A percentile compares a stretch with the other conserved stretches of the same genome.
Evolutionary conservation across 805 yeast species (phyloP).

Genomic region (Candida succiphila): DNA sequence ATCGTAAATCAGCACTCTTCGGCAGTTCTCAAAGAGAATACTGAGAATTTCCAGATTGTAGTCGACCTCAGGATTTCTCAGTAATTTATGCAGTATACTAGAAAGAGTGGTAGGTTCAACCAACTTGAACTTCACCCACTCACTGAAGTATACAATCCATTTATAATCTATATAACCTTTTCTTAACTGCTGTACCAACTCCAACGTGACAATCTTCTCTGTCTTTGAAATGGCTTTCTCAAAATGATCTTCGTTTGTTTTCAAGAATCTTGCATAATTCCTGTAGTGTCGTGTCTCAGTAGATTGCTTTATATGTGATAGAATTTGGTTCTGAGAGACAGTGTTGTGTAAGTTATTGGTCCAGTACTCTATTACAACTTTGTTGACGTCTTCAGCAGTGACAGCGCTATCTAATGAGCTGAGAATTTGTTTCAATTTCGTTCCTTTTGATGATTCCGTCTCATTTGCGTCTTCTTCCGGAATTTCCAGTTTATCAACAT

Average conservation of each 20-base stretch:
- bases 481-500: background rate
- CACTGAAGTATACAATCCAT: conserved; percentile 56
- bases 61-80: conserved; percentile 38
- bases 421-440: conserved; percentile 6
- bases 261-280: conserved; percentile 58
- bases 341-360: conserved; percentile 47
- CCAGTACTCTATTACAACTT: conserved; percentile 39
- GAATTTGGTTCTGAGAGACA: conserved; percentile 56
- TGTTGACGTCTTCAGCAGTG: conserved; percentile 40
- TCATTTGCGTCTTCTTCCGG: conserved; percentile 6
- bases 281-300: conserved; percentile 34
- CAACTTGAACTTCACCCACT: conserved; percentile 66
- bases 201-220: conserved; percentile 52
- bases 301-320: conserved; percentile 43
- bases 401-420: conserved; percentile 24
- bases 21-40: conserved; percentile 66
- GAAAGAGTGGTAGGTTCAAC: conserved; percentile 64
- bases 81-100: conserved; percentile 58
- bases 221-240: conserved; percentile 42
- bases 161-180: conserved; percentile 42
- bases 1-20: conserved; percentile 48
- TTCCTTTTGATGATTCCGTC: conserved; percentile 3
- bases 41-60: conserved; percentile 61
- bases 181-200: conserved; percentile 28
- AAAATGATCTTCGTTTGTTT: conserved; percentile 45